These are phyloP conservation scores for Xenoacremonium recifei DNA, from an alignment of 2,329 filamentous ascomycete species.

Conservation along the genomic window DNA sequence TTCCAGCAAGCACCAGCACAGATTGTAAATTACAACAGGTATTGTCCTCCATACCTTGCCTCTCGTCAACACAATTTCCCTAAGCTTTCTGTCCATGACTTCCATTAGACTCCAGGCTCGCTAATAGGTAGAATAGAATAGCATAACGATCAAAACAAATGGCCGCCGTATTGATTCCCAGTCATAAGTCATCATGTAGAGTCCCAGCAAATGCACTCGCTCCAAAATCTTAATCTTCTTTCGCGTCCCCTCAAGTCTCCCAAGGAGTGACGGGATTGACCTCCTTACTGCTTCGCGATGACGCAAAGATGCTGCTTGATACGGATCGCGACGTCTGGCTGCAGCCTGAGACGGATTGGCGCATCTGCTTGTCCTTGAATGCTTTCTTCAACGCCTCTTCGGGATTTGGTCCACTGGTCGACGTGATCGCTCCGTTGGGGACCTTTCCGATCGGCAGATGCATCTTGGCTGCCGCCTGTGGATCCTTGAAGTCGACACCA, in stretches of 20 bases:
- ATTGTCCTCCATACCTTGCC: too few species aligned
- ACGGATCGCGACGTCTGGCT: slow-evolving; percentile 30
- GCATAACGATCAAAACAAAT: not conserved
- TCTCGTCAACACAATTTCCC: too few species aligned
- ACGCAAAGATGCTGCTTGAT: slow-evolving; percentile 35
- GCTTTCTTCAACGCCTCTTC: slow-evolving; percentile 42
- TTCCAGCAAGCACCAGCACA: too few species aligned
- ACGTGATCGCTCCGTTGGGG: slow-evolving; percentile 45
- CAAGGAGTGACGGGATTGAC: slow-evolving; percentile 33
- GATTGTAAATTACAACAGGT: too few species aligned
- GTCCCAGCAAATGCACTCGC: not conserved
- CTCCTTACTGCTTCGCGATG: slow-evolving; percentile 27
- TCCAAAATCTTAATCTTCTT: not conserved
- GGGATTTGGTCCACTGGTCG: slow-evolving; percentile 43
- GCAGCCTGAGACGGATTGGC: slow-evolving; percentile 25
- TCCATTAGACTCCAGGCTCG: not conserved
- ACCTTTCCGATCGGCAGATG: slow-evolving; percentile 45
- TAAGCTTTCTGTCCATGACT: not conserved
- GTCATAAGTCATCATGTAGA: not conserved
- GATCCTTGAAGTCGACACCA: slow-evolving; percentile 43
- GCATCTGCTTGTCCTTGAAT: slow-evolving; percentile 30
- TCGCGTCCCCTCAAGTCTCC: slow-evolving; percentile 18
- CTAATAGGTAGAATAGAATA: not conserved
- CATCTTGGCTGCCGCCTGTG: slow-evolving; percentile 43
- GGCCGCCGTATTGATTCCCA: not conserved